Evolutionary conservation across 139 green algal species (phyloP).

Genomic region (Ulvella scutata): DNA sequence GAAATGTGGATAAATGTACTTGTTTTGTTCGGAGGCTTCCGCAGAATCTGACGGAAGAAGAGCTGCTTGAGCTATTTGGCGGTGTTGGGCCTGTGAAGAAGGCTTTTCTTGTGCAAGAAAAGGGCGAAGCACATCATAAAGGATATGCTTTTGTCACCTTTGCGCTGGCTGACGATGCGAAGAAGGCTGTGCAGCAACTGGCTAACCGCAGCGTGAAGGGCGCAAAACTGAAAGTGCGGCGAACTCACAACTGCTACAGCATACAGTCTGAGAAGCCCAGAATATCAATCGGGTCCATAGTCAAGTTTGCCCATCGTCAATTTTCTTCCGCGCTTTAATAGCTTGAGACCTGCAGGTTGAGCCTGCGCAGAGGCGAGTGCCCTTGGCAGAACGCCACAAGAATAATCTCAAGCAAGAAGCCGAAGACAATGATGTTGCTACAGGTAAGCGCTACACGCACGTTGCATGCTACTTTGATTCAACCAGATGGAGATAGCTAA

Average conservation of each 20-base stretch:
- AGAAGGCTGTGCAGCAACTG: slow-evolving; percentile 44
- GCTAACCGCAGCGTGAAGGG: slow-evolving; percentile 39
- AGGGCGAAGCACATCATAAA: slow-evolving; percentile 30
- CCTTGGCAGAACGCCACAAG: slow-evolving; percentile 46
- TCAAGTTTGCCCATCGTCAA: no score
- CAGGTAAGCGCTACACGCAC: no score
- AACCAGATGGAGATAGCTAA: no score
- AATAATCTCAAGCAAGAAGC: slow-evolving; percentile 21
- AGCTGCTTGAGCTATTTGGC: slow-evolving; percentile 51
- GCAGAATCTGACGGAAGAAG: slow-evolving; percentile 34
- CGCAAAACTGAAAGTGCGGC: slow-evolving; percentile 48
- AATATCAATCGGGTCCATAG: not conserved
- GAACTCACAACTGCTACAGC: not conserved
- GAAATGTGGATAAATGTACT: slow-evolving; percentile 29
- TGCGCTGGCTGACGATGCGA: slow-evolving; percentile 66
- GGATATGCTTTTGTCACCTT: slow-evolving; percentile 81
- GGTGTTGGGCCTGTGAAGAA: slow-evolving; percentile 64
- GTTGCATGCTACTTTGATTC: no score
- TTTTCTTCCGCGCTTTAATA: no score
- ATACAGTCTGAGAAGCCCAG: not conserved
- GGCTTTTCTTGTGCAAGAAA: slow-evolving; percentile 59
- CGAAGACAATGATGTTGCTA: not conserved
- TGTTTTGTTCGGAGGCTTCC: slow-evolving; percentile 64
- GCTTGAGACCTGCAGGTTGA: slow-evolving; percentile 40
- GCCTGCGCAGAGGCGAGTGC: slow-evolving; percentile 39